Conservation (phyloP, 1,284 basidiomycete genomes). For the Mycena citricolor region DNA sequence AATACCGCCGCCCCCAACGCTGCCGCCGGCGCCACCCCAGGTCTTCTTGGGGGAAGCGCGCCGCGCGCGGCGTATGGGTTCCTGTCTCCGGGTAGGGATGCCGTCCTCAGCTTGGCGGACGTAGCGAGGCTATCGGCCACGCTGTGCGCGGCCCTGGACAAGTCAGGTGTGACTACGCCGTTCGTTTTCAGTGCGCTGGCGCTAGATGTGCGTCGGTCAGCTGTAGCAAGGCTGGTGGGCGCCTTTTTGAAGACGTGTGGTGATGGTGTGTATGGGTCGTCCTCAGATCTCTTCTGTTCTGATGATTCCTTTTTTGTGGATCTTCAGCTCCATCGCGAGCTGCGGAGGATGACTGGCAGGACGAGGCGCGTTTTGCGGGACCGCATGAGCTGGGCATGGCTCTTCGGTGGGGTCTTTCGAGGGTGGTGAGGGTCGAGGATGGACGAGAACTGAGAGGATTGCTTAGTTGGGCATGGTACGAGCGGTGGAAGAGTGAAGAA, state of each 20-base stretch:
- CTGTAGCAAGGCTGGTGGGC: slow-evolving; percentile 72
- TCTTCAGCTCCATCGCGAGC: too few species aligned
- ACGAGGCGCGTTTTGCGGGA: slow-evolving; percentile 79
- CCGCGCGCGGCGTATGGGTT: slow-evolving; percentile 57
- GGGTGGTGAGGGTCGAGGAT: slow-evolving; percentile 65
- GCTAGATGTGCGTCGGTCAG: slow-evolving; percentile 73
- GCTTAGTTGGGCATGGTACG: slow-evolving; percentile 77
- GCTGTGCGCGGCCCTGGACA: slow-evolving; percentile 69
- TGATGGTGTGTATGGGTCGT: background rate
- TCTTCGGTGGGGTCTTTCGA: slow-evolving; percentile 80
- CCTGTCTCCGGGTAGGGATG: slow-evolving; percentile 67
- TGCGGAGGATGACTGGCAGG: slow-evolving; percentile 61
- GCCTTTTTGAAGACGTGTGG: slow-evolving; percentile 66
- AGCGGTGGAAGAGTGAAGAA: slow-evolving; percentile 76
- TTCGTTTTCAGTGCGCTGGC: slow-evolving; percentile 87
- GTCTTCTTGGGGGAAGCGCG: slow-evolving; percentile 41
- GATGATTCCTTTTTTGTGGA: slow-evolving; percentile 26
- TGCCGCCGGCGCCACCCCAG: slow-evolving; percentile 43
- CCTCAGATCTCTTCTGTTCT: background rate
- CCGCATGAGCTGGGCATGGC: slow-evolving; percentile 87
- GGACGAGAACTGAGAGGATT: slow-evolving; percentile 60
- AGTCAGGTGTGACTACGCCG: slow-evolving; percentile 83
- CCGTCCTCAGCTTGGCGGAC: slow-evolving; percentile 75
- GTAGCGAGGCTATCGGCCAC: slow-evolving; percentile 68
- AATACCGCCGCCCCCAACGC: slow-evolving; percentile 8